Conservation (phyloP, 352 stramenopile species). For the Globisporangium acanthophoron region DNA sequence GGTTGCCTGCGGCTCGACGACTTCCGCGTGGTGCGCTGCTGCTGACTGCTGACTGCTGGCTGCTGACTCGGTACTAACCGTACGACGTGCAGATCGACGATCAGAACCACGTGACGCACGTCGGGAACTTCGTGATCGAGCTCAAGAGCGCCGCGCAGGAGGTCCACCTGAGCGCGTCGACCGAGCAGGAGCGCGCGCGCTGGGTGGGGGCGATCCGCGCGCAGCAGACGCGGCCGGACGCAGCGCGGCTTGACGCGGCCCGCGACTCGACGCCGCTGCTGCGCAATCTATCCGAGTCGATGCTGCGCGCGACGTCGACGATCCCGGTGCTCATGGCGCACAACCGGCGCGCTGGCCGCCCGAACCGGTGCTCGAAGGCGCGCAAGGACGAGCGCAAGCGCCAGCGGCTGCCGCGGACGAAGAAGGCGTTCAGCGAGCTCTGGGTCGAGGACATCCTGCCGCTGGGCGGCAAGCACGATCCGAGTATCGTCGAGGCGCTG, state of each 20-base stretch:
- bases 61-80: not conserved
- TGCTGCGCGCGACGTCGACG: conserved; percentile 20
- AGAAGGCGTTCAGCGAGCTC: conserved; percentile 66
- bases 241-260: conserved; percentile 6
- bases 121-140: conserved; percentile 77
- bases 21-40: conserved; percentile 56
- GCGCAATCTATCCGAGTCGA: conserved; percentile 36
- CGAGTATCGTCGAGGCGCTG: conserved; percentile 41
- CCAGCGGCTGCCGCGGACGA: conserved; percentile 56
- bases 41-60: not conserved
- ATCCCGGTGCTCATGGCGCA: conserved; percentile 17
- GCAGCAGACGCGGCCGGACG: conserved; percentile 23
- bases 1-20: conserved; percentile 35
- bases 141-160: conserved; percentile 41
- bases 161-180: conserved; percentile 68
- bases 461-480: conserved; percentile 14
- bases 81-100: conserved; percentile 52
- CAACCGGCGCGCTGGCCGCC: conserved; percentile 17
- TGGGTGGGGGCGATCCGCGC: conserved; percentile 59
- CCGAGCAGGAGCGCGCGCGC: conserved; percentile 58
- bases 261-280: conserved; percentile 23
- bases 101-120: conserved; percentile 72
- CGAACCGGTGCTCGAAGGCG: conserved; percentile 46
- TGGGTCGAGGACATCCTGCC: conserved; percentile 71
- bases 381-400: conserved; percentile 56